phyloP scores from a whole-genome alignment of 139 green algal species.

The Chlorella sp. region DNA sequence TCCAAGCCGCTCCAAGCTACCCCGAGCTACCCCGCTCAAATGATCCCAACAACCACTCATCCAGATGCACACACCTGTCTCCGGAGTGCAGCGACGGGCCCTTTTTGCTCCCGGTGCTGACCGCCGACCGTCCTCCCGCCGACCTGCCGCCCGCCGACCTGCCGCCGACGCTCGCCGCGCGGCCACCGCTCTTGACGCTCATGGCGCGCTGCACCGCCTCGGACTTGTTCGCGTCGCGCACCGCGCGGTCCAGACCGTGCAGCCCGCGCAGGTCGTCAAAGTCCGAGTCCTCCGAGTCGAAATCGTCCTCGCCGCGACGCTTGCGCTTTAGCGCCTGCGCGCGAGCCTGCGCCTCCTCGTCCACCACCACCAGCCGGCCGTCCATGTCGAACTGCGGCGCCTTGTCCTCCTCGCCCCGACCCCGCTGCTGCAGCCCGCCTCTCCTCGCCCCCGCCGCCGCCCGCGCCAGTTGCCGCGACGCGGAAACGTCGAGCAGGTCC shows the following conservation, averaged over 20 bases:
- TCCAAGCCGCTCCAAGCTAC: too few relatives aligned
- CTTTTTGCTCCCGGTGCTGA: slow-evolving; percentile 13
- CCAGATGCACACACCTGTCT: slow-evolving; percentile 4
- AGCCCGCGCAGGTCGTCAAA: slow-evolving; percentile 56
- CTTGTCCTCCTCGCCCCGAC: too few relatives aligned
- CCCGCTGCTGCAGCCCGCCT: too few relatives aligned
- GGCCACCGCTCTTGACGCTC: slow-evolving; percentile 7
- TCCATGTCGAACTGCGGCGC: slow-evolving; percentile 15
- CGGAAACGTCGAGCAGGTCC: slow-evolving; percentile 74
- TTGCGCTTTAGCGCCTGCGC: slow-evolving; percentile 7
- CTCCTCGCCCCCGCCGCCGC: slow-evolving; percentile 29
- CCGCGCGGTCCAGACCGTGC: neutral
- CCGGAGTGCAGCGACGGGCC: slow-evolving; percentile 7
- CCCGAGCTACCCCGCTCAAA: too few relatives aligned
- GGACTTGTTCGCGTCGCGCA: neutral
- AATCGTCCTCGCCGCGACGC: slow-evolving; percentile 19
- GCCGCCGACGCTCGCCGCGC: slow-evolving; percentile 6
- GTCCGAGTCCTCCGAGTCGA: slow-evolving; percentile 57
- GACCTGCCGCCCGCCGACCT: slow-evolving; percentile 6
- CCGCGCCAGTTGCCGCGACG: slow-evolving; percentile 45
- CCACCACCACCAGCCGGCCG: slow-evolving; percentile 62
- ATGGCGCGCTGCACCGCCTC: slow-evolving; percentile 8
- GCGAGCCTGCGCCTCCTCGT: slow-evolving; percentile 13
- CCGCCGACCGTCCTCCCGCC: slow-evolving; percentile 1
- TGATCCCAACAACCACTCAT: too few relatives aligned